phyloP scores from a whole-genome alignment of 768 basidiomycete genomes.

The Nidularia pulvinata region DNA sequence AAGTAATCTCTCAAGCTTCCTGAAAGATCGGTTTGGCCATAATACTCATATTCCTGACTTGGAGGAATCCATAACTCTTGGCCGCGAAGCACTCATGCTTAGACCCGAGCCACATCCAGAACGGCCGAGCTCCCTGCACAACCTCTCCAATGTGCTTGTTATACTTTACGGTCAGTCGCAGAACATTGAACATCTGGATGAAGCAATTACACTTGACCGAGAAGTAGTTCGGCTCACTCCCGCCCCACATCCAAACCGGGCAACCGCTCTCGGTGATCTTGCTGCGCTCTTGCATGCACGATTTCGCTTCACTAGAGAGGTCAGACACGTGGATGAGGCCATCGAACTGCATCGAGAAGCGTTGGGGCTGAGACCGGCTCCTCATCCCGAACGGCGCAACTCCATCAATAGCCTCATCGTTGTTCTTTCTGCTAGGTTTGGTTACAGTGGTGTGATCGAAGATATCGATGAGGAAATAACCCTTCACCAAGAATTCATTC shows the following conservation, averaged over 20 bases:
- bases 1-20: neutral
- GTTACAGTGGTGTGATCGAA: neutral
- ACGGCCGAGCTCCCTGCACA: neutral
- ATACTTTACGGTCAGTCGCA: neutral
- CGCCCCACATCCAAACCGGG: neutral
- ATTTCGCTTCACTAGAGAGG: neutral
- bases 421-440: neutral
- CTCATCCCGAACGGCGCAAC: neutral
- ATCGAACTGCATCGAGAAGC: neutral
- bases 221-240: neutral
- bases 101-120: neutral
- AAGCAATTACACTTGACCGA: neutral
- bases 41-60: neutral
- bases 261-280: neutral
- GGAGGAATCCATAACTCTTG: neutral
- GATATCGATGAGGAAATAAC: neutral
- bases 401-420: neutral
- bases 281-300: neutral
- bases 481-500: neutral
- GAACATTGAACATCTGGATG: neutral
- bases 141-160: neutral
- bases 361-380: neutral
- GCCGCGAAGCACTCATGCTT: neutral
- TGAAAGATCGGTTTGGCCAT: neutral
- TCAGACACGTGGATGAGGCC: neutral